These are phyloP conservation scores for Cladosporium sp. DNA, from an alignment of 2,329 filamentous ascomycete species.

Conservation along the genomic window DNA sequence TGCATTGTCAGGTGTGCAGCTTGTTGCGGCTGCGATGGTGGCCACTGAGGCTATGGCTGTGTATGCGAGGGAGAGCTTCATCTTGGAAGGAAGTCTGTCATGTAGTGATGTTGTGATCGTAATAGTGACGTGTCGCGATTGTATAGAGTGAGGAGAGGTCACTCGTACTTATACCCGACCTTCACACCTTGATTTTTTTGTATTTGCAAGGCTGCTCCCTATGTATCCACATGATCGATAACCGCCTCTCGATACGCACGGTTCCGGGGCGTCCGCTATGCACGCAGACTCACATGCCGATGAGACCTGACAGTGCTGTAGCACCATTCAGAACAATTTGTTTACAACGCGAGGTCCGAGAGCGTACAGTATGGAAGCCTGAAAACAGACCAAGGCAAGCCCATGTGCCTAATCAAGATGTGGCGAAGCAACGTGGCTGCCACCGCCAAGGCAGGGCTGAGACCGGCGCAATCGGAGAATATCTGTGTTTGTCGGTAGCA, in stretches of 20 bases:
- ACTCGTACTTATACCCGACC: background rate
- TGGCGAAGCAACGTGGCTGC: background rate
- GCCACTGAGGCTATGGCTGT: background rate
- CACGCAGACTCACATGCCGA: background rate
- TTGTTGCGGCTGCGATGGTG: background rate
- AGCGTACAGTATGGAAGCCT: background rate
- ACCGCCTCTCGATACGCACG: background rate
- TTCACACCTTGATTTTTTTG: background rate
- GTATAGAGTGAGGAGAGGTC: background rate
- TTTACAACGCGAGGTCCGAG: background rate
- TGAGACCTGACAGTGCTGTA: background rate
- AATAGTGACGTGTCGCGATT: background rate
- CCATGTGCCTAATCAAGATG: background rate
- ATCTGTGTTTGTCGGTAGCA: background rate
- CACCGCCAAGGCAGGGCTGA: slow-evolving; percentile 6
- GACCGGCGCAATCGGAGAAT: too few relatives aligned
- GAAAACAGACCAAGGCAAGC: background rate
- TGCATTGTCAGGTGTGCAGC: slow-evolving; percentile 9
- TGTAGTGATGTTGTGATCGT: background rate
- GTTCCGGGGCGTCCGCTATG: background rate
- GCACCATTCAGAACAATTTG: background rate
- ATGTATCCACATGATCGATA: background rate
- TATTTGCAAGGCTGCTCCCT: background rate
- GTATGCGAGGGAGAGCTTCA: slow-evolving; percentile 21
- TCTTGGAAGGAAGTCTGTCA: background rate